Evolutionary conservation across 768 basidiomycete species (phyloP), one percentile per base, ranked within the genome.

Genomic region (Pleurotus ostreatus): DNA sequence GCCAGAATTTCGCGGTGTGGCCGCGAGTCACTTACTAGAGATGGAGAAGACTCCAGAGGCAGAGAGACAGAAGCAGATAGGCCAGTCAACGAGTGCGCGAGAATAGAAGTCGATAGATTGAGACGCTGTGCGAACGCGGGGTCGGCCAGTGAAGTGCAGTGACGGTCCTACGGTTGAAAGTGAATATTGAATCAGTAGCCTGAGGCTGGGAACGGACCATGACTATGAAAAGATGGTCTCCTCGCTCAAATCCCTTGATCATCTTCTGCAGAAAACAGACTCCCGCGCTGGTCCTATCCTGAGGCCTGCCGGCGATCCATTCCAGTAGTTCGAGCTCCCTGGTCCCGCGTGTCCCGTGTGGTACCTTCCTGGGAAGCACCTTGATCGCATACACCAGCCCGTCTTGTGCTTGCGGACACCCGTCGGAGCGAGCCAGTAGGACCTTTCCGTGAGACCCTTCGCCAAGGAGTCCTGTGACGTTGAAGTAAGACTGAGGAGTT

Each of bases 141-240:
- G 53, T 72, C 57, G 4, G 65, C 61, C 18, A 74, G 55, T 20
- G 71, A 67, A 1, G 62, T 61, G 13, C 70, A 67, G 57, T 72
- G 66, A 49, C 71, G 68, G 26, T 30, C 7, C 41, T 44, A 20
- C 5, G 40, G 49, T 34, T 39, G 4, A 30, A 18, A 12, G 39
- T 8, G 25, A 51, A 57, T 13, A 41, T 46, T n/a, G 11, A 30
- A 11, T 47, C 5, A 25, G 44, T 23, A 30, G 30, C 9, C 30
- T 11, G 30, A 11, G 30, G 8, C 20, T 37, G 26, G 20, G 23
- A 16, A 49, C 61, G 34, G 40, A 70, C 70, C 60, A 70, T 44
- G 22, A 68, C 62, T 6, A 70, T 65, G 55, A 60, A 70, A 30
- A 63, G 47, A n/a, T 48, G 22, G 0, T 57, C 48, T 23, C 61